A percentile compares a stretch with the other conserved stretches of the same genome.
Conservation (phyloP, 2,329 filamentous ascomycete genomes). For the Claviceps capensis region DNA sequence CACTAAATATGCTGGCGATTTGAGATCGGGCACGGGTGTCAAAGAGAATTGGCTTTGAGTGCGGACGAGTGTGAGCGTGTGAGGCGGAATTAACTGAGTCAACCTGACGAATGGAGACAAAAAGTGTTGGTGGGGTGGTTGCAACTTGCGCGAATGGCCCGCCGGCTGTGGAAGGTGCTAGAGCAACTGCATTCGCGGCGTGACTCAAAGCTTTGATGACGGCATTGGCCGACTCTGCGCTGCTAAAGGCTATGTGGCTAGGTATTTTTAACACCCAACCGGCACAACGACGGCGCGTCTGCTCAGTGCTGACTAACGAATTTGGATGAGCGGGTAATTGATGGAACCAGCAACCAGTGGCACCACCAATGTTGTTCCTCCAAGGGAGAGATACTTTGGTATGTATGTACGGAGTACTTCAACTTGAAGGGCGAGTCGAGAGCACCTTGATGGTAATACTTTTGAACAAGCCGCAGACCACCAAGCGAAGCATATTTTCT, state of each 20-base stretch:
- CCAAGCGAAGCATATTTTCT: background rate
- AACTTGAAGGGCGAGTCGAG: background rate
- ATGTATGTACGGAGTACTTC: background rate
- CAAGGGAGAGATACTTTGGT: background rate
- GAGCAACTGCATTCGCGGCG: background rate
- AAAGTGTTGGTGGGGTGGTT: slow-evolving; percentile 11
- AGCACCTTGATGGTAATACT: background rate
- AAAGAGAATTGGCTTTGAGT: slow-evolving; percentile 11
- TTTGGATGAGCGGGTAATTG: too few species aligned
- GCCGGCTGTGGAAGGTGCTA: slow-evolving; percentile 9
- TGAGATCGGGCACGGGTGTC: background rate
- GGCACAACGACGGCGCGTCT: too few species aligned
- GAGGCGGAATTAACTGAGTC: slow-evolving; percentile 19
- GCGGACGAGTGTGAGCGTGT: slow-evolving; percentile 11
- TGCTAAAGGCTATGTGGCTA: too few species aligned
- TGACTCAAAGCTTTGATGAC: background rate
- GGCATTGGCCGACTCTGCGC: background rate
- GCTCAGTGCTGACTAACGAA: too few species aligned
- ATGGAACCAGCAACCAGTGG: too few species aligned
- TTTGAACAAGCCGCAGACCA: background rate
- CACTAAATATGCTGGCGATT: background rate
- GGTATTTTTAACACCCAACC: too few species aligned
- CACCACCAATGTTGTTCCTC: too few species aligned
- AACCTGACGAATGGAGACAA: slow-evolving; percentile 18
- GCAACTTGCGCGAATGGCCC: background rate